Conservation (phyloP, 768 basidiomycete genomes). For the Rhizopogon rudus region DNA sequence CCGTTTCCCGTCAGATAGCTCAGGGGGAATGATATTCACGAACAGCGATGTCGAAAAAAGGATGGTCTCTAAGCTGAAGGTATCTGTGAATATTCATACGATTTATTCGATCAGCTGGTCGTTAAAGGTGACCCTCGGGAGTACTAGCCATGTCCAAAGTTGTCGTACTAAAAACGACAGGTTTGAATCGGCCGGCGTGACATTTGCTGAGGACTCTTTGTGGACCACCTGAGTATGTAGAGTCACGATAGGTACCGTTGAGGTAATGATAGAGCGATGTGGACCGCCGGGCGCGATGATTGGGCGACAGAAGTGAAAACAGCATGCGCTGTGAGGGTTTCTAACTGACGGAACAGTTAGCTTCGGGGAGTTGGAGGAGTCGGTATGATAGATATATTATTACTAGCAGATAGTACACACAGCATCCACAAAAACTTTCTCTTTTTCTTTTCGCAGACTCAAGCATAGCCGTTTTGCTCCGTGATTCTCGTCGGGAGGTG, state of each 20-base stretch:
- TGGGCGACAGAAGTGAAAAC: not conserved
- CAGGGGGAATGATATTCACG: slow-evolving; percentile 29
- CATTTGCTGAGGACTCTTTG: not conserved
- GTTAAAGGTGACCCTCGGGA: not conserved
- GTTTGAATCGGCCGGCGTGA: not conserved
- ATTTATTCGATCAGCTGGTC: not conserved
- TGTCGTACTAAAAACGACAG: not conserved
- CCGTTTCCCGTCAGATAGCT: not conserved
- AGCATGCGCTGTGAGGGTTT: too few relatives aligned
- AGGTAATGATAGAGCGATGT: not conserved
- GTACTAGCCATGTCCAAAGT: not conserved
- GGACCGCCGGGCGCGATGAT: not conserved
- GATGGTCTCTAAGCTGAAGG: not conserved
- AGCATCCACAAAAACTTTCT: too few relatives aligned
- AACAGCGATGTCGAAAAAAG: slow-evolving; percentile 18
- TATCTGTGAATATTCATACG: not conserved
- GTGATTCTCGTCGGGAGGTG: too few relatives aligned
- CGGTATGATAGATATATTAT: too few relatives aligned
- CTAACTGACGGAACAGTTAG: too few relatives aligned
- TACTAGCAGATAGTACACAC: too few relatives aligned
- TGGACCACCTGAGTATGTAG: not conserved
- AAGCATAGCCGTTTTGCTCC: too few relatives aligned
- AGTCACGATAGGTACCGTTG: not conserved
- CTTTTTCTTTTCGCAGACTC: too few relatives aligned
- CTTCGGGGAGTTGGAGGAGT: too few relatives aligned